phyloP scores from a whole-genome alignment of 2,329 filamentous ascomycete species.

The Calonectria montana region DNA sequence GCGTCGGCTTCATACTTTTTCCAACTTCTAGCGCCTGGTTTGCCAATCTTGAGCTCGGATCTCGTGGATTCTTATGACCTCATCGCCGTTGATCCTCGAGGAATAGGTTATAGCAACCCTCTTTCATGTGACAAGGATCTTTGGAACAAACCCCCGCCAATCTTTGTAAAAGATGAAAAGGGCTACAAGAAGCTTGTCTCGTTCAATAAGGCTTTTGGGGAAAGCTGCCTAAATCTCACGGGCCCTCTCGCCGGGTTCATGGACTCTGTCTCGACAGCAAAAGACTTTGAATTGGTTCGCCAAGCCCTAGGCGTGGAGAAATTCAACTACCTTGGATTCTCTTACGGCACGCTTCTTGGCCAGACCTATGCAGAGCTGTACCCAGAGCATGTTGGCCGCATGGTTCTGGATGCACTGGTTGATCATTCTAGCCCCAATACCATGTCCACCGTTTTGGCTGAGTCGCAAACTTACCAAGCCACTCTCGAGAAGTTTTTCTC shows the following conservation, averaged over 20 bases:
- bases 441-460: conserved; percentile 24
- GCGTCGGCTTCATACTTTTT: conserved; percentile 22
- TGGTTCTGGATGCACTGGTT: conserved; percentile 43
- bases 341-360: conserved; percentile 51
- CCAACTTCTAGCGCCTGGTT: background rate
- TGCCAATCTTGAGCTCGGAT: conserved; percentile 23
- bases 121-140: conserved; percentile 52
- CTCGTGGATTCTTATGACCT: conserved; percentile 50
- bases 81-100: conserved; percentile 57
- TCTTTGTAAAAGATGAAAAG: conserved; percentile 8
- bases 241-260: conserved; percentile 38
- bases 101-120: conserved; percentile 53
- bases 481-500: conserved; percentile 34
- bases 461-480: conserved; percentile 31
- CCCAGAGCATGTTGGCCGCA: conserved; percentile 39
- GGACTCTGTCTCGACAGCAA: conserved; percentile 37
- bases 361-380: conserved; percentile 47
- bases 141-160: conserved; percentile 31
- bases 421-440: conserved; percentile 37
- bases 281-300: conserved; percentile 39
- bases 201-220: conserved; percentile 27
- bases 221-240: conserved; percentile 37
- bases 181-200: conserved; percentile 25
- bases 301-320: conserved; percentile 35
- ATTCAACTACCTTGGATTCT: conserved; percentile 50